Base-by-base conservation (phyloP, 495 filamentous ascomycete genomes). In the Tuber magnatum region DNA sequence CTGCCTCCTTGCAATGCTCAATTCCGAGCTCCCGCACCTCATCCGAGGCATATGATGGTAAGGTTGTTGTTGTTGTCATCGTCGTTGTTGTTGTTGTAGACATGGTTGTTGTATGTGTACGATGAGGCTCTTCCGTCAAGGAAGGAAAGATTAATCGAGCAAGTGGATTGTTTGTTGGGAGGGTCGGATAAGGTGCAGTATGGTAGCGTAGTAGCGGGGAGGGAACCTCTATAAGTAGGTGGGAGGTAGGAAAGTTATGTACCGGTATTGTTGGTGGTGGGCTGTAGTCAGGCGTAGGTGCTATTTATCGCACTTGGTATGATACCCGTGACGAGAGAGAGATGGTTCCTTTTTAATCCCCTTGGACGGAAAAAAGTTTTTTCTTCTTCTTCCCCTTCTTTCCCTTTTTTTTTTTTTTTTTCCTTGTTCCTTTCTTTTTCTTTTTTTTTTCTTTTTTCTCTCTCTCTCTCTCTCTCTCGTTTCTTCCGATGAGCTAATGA, bases 1-100 rank as follows among this genome's bases (percentile, higher is more conserved):
- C 90, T 28, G 90, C 92, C 81, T 89, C 87, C 78, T 88, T 88
- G 84, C 87, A 90, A 82, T 93, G 90, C 71, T 86, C 83, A 76
- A 88, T 87, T 72, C 84, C 83, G 73, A 93, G 83, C 71, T 85
- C 81, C 70, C 91, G 91, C 75, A 93, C 87, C 71, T 86, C 83
- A 71, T 86, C 84, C 28, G 73, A 75, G 65, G 73, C 51, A 56
- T 82, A 81, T 35, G 76, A 43, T 43, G 72, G 75, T 69, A 75
- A 71, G n/a, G 81, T 82, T 79, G 74, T 73, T 56, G 79, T 78
- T 73, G 76, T 71, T 70, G 80, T 76, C 69, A 73, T 69, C 70
- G 80, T 81, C 65, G 76, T 75, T 65, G 56, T 65, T 9, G 43
- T 65, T 35, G 74, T 76, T 38, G 74, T 81, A 44, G 80, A 76